Evolutionary conservation across 441 rosid species (phyloP).

Genomic region (Rhodomyrtus psidioides): DNA sequence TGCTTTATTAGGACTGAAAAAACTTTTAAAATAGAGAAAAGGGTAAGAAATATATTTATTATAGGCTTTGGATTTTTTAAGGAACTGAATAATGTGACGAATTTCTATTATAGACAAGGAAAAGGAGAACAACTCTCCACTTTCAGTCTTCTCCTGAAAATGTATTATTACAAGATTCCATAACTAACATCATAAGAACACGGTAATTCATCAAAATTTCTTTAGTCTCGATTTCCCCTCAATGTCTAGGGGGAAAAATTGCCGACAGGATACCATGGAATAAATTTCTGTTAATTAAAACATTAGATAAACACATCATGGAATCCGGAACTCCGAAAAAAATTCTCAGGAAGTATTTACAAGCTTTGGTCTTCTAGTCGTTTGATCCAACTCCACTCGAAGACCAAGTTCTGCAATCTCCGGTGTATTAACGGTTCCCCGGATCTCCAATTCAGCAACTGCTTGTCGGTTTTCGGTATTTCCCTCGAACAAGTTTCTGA

Average conservation of each 20-base stretch:
- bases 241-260: background rate
- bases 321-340: background rate
- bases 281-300: background rate
- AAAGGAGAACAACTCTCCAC: background rate
- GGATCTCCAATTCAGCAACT: slow-evolving; percentile 69
- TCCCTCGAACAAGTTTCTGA: slow-evolving; percentile 66
- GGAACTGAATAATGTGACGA: background rate
- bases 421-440: slow-evolving; percentile 57
- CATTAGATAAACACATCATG: background rate
- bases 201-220: background rate
- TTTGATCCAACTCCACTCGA: slow-evolving; percentile 56
- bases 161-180: background rate
- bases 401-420: slow-evolving; percentile 65
- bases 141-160: background rate
- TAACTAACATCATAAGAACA: background rate
- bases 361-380: slow-evolving; percentile 55
- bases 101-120: background rate
- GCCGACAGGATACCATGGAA: background rate
- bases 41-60: background rate
- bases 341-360: slow-evolving; percentile 29
- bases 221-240: background rate
- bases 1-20: background rate
- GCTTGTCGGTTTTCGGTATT: slow-evolving; percentile 57
- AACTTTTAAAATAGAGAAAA: background rate
- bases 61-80: background rate